A percentile compares a stretch with the other conserved stretches of the same genome.
Evolutionary conservation across 2,329 filamentous ascomycete genomes (phyloP).

Genomic region (Alternaria sp.): DNA sequence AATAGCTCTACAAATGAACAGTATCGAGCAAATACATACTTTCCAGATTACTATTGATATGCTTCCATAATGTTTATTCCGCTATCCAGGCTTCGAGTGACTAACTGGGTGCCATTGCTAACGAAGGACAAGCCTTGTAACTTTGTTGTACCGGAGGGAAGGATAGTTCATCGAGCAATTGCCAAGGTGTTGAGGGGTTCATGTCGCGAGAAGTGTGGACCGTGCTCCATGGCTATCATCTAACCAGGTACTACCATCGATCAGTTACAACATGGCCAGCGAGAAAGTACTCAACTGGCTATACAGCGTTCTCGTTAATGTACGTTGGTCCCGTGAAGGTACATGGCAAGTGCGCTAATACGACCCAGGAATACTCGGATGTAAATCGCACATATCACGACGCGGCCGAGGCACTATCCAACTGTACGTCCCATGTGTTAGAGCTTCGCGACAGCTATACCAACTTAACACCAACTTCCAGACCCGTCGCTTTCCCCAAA

Average conservation of each 20-base stretch:
- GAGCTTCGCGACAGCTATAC: constrained; percentile 4
- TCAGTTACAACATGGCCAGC: constrained; percentile 66
- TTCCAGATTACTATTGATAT: neutral
- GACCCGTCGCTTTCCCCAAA: constrained; percentile 71
- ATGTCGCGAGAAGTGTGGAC: constrained; percentile 9
- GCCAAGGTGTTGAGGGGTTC: constrained; percentile 35
- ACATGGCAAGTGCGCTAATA: constrained; percentile 3
- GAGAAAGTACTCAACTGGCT: constrained; percentile 95
- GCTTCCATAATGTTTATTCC: neutral
- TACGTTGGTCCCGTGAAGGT: constrained; percentile 15
- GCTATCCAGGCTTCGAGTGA: neutral
- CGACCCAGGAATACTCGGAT: constrained; percentile 83
- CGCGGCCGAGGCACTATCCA: constrained; percentile 80
- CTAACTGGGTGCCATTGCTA: neutral
- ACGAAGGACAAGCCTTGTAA: neutral
- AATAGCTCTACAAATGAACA: constrained; percentile 18
- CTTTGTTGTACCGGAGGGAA: neutral
- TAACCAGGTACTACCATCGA: constrained; percentile 54
- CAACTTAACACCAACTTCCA: neutral
- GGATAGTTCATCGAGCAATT: constrained; percentile 5
- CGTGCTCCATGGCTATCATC: constrained; percentile 4
- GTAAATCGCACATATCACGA: constrained; percentile 93
- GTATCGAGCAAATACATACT: constrained; percentile 9
- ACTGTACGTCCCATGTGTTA: constrained; percentile 67
- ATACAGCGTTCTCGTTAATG: constrained; percentile 79